Evolutionary conservation across 441 rosid species (phyloP), one percentile per base, ranked within the genome.

Genomic region (Sinapis alba): DNA sequence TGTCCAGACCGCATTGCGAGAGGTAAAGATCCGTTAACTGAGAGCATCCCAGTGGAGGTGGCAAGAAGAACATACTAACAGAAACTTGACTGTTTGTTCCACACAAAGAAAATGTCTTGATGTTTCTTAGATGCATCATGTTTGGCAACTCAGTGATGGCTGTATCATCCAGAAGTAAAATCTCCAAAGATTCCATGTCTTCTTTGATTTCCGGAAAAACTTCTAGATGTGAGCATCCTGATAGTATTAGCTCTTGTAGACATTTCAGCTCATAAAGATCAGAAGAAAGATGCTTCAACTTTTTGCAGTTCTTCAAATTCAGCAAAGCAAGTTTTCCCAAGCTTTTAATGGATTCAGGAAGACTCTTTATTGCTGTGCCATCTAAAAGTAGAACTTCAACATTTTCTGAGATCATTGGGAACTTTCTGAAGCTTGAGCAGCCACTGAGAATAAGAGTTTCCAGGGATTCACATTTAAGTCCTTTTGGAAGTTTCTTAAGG

Each of bases 391-490:
- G 16, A 12, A 27, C 13, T 24, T 47, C 43, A 41, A 77, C 56
- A 36, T 76, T 71, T 30, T 62, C 75, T 4, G 73, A 60, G 62
- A 78, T 19, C 27, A 76, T 6, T 3, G 83, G 72, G 64, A 84
- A 62, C 18, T 24, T 68, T 38, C 50, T 72, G 2, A 84, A 30
- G 1, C 26, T 79, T 50, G 77, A 80, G 77, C 84, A 82, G 3
- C 80, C 79, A 1, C 75, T 74, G 43, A 82, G 83, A 71, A 68
- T 72, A 59, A 84, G 79, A 71, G 70, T 51, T 15, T 72, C 26
- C 26, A 83, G 75, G 47, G 80, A 70, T 15, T 58, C 43, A 30
- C 68, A 10, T 51, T 62, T 43, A n/a, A 78, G 1, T 45, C 13
- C 59, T 45, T 62, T 21, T 4, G 83, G 86, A 21, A 86, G 43